Percentiles rank a stretch among this genome's conserved stretches.
phyloP scores from a whole-genome alignment of 345 rosid genomes.

The Hibiscus trionum region DNA sequence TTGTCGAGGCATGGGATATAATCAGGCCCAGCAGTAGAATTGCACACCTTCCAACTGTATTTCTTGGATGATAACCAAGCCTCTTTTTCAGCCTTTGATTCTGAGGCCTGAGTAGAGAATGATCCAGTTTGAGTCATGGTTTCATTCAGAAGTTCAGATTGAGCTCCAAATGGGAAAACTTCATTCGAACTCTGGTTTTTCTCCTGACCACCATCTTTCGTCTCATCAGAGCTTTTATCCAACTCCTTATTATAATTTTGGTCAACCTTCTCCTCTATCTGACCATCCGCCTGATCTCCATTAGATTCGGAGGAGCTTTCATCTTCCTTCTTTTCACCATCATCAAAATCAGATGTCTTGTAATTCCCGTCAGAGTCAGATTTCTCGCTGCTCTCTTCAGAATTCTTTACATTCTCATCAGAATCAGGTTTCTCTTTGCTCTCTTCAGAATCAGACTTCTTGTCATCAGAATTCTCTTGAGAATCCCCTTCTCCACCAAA shows the following conservation, averaged over 20 bases:
- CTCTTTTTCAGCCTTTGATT: slow-evolving; percentile 85
- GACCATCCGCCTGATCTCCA: slow-evolving; percentile 34
- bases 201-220: slow-evolving; percentile 33
- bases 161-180: slow-evolving; percentile 69
- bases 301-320: slow-evolving; percentile 23
- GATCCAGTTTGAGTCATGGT: slow-evolving; percentile 57
- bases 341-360: slow-evolving; percentile 29
- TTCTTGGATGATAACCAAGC: slow-evolving; percentile 42
- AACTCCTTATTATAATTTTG: slow-evolving; percentile 33
- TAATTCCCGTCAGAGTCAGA: slow-evolving; percentile 15
- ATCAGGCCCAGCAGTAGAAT: slow-evolving; percentile 84
- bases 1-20: slow-evolving; percentile 97
- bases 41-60: slow-evolving; percentile 77
- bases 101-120: slow-evolving; percentile 83
- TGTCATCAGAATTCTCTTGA: slow-evolving; percentile 22
- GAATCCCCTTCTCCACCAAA: slow-evolving; percentile 36
- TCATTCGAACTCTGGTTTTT: slow-evolving; percentile 44
- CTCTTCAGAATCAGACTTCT: slow-evolving; percentile 17
- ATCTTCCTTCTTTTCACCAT: slow-evolving; percentile 26
- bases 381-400: slow-evolving; percentile 12
- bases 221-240: slow-evolving; percentile 28
- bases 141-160: slow-evolving; percentile 80
- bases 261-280: slow-evolving; percentile 37
- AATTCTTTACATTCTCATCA: slow-evolving; percentile 12
- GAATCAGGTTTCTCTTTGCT: neutral